Evolutionary conservation across 2,329 filamentous ascomycete genomes (phyloP).

Genomic region (Hypoxylon sp.): DNA sequence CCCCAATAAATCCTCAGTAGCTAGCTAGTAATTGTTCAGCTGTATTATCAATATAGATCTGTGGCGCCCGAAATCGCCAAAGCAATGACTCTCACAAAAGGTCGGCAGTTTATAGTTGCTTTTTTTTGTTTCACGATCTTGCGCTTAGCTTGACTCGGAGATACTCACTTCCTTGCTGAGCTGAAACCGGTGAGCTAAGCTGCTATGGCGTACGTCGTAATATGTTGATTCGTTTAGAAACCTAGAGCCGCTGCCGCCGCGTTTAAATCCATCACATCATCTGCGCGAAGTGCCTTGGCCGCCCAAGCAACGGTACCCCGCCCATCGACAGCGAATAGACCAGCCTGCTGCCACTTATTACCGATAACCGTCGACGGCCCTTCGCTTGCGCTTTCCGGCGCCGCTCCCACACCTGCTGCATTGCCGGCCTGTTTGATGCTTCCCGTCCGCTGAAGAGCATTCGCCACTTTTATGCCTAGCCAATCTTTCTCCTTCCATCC

Average conservation of each 20-base stretch:
- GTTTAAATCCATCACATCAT: conserved; percentile 70
- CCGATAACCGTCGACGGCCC: conserved; percentile 64
- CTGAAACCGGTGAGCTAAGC: background rate
- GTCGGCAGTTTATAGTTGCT: background rate
- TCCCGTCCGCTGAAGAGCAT: conserved; percentile 59
- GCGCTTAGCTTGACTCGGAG: background rate
- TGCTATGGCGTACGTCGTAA: conserved; percentile 20
- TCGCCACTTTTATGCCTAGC: conserved; percentile 66
- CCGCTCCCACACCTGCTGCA: conserved; percentile 58
- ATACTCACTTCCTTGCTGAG: background rate
- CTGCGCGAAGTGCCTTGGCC: conserved; percentile 62
- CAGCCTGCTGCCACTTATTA: conserved; percentile 70
- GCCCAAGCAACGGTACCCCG: conserved; percentile 66
- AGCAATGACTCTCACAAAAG: background rate
- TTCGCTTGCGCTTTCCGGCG: conserved; percentile 50
- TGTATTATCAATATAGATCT: background rate
- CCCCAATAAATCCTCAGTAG: background rate
- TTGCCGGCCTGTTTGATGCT: conserved; percentile 50
- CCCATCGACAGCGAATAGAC: conserved; percentile 66
- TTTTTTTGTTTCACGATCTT: background rate
- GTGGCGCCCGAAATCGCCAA: background rate
- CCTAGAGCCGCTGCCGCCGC: conserved; percentile 56
- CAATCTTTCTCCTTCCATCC: conserved; percentile 69
- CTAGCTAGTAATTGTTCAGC: background rate
- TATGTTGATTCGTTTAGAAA: conserved; percentile 34